A percentile compares a stretch with the other conserved stretches of the same genome.
Conservation (phyloP, 2,329 filamentous ascomycete genomes). For the Paecilomyces formosus region DNA sequence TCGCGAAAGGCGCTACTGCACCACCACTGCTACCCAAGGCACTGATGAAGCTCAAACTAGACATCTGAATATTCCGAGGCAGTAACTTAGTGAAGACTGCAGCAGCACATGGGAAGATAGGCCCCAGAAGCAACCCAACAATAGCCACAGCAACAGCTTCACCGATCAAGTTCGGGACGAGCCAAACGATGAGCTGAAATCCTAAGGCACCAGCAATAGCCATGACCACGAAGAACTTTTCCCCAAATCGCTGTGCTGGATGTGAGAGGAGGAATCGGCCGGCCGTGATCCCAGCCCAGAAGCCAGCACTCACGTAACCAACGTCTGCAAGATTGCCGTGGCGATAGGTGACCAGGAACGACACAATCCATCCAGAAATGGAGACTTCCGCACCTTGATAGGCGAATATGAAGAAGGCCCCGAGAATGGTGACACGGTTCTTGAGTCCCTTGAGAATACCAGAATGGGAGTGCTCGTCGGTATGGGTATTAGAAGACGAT, state of each 20-base stretch:
- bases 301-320: conserved; percentile 69
- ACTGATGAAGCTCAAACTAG: conserved; percentile 30
- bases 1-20: conserved; percentile 40
- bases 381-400: conserved; percentile 82
- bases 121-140: conserved; percentile 68
- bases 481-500: conserved; percentile 15
- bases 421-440: conserved; percentile 58
- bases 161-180: conserved; percentile 64
- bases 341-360: conserved; percentile 68
- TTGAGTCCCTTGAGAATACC: conserved; percentile 41
- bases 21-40: conserved; percentile 36
- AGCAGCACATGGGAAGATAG: conserved; percentile 66
- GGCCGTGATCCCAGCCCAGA: conserved; percentile 65
- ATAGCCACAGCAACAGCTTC: conserved; percentile 60
- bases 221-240: conserved; percentile 60
- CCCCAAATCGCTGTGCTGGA: conserved; percentile 60
- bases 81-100: conserved; percentile 23
- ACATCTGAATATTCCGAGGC: conserved; percentile 31
- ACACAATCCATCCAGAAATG: conserved; percentile 81
- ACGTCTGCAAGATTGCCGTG: conserved; percentile 62
- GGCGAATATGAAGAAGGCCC: conserved; percentile 74
- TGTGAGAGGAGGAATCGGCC: conserved; percentile 68
- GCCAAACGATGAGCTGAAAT: conserved; percentile 73
- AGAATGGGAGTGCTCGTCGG: conserved; percentile 16
- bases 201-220: conserved; percentile 54